Conservation (phyloP, 257 asterid species). For the Prunella vulgaris region DNA sequence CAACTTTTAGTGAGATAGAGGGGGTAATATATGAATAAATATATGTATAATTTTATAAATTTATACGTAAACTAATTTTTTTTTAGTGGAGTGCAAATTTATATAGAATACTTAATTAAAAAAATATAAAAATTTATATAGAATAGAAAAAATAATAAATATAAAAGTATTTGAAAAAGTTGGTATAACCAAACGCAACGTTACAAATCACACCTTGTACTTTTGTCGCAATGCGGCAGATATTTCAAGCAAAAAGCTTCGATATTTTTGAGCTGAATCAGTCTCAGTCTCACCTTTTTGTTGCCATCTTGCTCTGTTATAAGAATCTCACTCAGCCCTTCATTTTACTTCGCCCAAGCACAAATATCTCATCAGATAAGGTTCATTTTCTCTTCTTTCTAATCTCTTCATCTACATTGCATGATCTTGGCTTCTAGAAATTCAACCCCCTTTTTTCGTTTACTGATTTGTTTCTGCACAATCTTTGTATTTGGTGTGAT, state of each 20-base stretch:
- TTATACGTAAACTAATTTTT: no score
- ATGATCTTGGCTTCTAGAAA: constrained; percentile 10
- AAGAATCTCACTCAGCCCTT: constrained; percentile 14
- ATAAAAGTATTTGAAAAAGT: no score
- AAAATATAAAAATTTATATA: no score
- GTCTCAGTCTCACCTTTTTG: constrained; percentile 9
- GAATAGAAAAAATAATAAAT: no score
- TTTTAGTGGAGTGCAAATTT: no score
- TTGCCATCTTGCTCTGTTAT: constrained; percentile 19
- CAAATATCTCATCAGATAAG: constrained; percentile 38
- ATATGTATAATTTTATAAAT: no score
- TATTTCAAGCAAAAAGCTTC: constrained; percentile 19
- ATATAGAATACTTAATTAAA: no score
- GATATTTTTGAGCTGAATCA: constrained; percentile 12
- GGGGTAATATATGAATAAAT: no score
- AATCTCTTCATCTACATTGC: constrained; percentile 13
- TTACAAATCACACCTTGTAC: neutral
- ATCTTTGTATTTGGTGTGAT: neutral
- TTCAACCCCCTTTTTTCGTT: neutral
- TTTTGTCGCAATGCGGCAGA: constrained; percentile 21
- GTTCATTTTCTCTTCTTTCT: constrained; percentile 4
- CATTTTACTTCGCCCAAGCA: constrained; percentile 32
- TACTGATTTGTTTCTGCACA: neutral
- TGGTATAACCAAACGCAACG: no score
- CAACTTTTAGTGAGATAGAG: no score